These are phyloP conservation scores for Chrysanthemum lavandulifolium DNA, from an alignment of 129 eudicot species.

Conservation along the genomic window DNA sequence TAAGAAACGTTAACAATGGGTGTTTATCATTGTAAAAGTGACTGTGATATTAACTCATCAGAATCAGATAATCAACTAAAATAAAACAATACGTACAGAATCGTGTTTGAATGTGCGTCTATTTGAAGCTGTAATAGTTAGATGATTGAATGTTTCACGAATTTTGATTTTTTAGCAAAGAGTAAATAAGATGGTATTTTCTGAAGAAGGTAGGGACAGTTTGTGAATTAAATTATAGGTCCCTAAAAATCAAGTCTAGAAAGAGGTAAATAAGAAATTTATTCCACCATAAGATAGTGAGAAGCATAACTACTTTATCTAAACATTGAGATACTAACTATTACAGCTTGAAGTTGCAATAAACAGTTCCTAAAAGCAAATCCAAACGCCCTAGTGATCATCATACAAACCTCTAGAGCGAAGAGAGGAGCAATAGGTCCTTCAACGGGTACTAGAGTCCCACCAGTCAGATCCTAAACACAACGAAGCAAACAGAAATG, in stretches of 20 bases:
- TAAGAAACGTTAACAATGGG: not conserved
- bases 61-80: not conserved
- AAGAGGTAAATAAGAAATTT: not conserved
- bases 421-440: conserved; percentile 85
- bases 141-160: not conserved
- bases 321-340: not conserved
- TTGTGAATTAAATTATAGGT: not conserved
- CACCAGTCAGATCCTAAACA: conserved; percentile 89
- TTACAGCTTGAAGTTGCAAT: not conserved
- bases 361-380: not conserved
- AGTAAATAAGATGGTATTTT: not conserved
- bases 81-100: no score
- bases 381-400: not conserved
- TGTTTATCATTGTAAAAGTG: not conserved
- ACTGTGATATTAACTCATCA: not conserved
- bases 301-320: not conserved
- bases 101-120: not conserved
- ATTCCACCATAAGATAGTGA: not conserved
- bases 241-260: not conserved
- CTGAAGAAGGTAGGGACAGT: not conserved
- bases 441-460: conserved; percentile 80
- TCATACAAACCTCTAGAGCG: conserved; percentile 79
- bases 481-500: not conserved
- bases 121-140: not conserved
- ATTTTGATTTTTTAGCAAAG: not conserved